Base-by-base conservation (phyloP, 2,329 filamentous ascomycete species). In the Lachnellula cervina region DNA sequence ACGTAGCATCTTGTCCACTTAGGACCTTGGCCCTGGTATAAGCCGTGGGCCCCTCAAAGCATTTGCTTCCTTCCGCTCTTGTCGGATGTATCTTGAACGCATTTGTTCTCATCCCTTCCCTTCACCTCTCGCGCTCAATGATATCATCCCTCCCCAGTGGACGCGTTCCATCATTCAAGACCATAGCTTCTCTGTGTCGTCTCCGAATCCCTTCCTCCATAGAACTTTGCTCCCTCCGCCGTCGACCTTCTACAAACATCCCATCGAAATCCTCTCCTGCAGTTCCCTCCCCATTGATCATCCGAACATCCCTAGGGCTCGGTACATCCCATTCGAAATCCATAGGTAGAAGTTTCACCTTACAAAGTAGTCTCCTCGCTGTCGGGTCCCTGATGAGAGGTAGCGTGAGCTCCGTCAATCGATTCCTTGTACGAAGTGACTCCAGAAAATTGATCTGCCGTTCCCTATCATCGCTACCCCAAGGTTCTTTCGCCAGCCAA, bases 121-220 rank as follows among this genome's bases (percentile, higher is more conserved):
- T 32, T 32, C 28, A 32, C 9, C 28, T 57, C 28, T 66, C 60
- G 17, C 66, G 61, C 51, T 94, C 86, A 52, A 92, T 89, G 37
- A 96, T 95, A 68, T 96, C 89, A 45, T 83, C 83, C 60, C 84
- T 81, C 4, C 81, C 84, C 45, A 96, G 71, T 1, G 89, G 87
- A 34, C 86, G 80, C 21, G 83, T 89, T n/a, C 89, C 89, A 66
- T 96, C 90, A 66, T 91, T 93, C 55, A 96, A 76, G 19, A 97
- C 91, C 82, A 97, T 92, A 4, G 90, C 91, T 74, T 96, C 90
- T 62, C 91, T 80, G 67, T 93, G 81, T 49, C 89, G 80, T 61
- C 91, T 80, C 57, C 90, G 78, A 58, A 92, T 76, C 52, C 87
- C 81, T 65, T 89, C 85, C 69, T 93, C 89, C 67, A 84, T 84